Evolutionary conservation across 148 eudicot species (phyloP).

Genomic region (Cornus kousa): DNA sequence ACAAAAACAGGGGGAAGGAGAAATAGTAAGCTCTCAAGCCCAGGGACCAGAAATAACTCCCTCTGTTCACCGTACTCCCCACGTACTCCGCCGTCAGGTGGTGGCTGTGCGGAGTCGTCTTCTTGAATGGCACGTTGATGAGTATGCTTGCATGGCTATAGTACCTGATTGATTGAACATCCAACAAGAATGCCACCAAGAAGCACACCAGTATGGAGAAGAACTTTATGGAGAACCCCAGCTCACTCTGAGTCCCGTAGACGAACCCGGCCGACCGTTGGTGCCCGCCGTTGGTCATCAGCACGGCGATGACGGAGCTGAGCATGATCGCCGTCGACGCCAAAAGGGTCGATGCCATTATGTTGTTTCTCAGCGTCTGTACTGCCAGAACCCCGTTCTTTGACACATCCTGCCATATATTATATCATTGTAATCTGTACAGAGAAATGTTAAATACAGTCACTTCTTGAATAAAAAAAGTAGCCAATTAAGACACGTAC

Average conservation of each 20-base stretch:
- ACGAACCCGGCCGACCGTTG: constrained; percentile 21
- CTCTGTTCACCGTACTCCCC: constrained; percentile 53
- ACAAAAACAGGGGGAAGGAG: constrained; percentile 76
- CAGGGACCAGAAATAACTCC: constrained; percentile 88
- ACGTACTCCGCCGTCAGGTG: constrained; percentile 53
- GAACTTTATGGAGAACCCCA: constrained; percentile 59
- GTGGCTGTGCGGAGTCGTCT: background rate
- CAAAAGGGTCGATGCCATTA: constrained; percentile 92
- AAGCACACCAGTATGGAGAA: constrained; percentile 80
- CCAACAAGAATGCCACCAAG: constrained; percentile 62
- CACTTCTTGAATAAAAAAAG: no score
- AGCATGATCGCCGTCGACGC: constrained; percentile 89
- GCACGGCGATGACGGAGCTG: constrained; percentile 76
- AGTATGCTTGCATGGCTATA: constrained; percentile 91
- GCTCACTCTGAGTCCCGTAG: constrained; percentile 42
- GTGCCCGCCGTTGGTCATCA: constrained; percentile 46
- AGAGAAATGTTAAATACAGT: no score
- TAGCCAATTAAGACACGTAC: constrained; percentile 25
- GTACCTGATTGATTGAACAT: constrained; percentile 77
- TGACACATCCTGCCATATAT: constrained; percentile 51
- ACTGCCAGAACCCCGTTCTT: constrained; percentile 84
- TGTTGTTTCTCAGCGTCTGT: constrained; percentile 89
- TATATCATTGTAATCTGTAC: no score
- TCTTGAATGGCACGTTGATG: constrained; percentile 71
- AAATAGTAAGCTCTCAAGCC: constrained; percentile 84